Evolutionary conservation across 1,139 yeast genomes (phyloP), one percentile per base, ranked within the genome.

Genomic region (Candida dubliniensis): DNA sequence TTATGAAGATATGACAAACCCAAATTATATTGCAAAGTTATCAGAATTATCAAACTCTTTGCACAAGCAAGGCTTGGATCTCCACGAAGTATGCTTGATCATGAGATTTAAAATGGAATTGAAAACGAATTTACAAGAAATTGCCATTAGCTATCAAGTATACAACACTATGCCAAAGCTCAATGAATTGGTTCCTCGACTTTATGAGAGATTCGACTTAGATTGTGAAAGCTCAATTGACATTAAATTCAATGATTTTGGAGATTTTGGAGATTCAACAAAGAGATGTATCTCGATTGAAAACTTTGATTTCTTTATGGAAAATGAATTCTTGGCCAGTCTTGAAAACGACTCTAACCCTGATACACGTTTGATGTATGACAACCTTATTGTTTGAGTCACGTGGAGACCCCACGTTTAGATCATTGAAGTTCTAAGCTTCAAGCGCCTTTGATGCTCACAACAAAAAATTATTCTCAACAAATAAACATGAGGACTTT

Each of bases 81-180:
- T 24, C 7, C 23, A 8, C 6, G 7, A n/a, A 2, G 8, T 14
- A 12, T 30, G 27, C n/a, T 15, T 15, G 5, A 45, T 46, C 27
- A 46, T 55, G 15, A 44, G 34, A 32, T 48, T 54, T 38, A 57
- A 57, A 35, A 33, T 44, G 13, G 44, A 40, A 11, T 40, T 58
- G 35, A 56, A 52, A 40, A 35, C 40, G 8, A 42, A 41, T 14
- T 45, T 54, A 14, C 34, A 40, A 34, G 33, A 31, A 9, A 30
- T 26, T 4, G 27, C 34, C 4, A 43, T 52, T 3, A 14, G 37
- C 8, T 54, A 45, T 39, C 51, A 52, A 34, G 32, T 30, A 3
- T 53, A 51, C 36, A 24, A 47, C 33, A n/a, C 6, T 7, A 27
- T 34, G 2, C n/a, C 38, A 4, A 34, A 42, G 23, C 13, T 44